These are phyloP conservation scores for Xylaria intraflava DNA, from an alignment of 495 filamentous ascomycete genomes.

Conservation along the genomic window DNA sequence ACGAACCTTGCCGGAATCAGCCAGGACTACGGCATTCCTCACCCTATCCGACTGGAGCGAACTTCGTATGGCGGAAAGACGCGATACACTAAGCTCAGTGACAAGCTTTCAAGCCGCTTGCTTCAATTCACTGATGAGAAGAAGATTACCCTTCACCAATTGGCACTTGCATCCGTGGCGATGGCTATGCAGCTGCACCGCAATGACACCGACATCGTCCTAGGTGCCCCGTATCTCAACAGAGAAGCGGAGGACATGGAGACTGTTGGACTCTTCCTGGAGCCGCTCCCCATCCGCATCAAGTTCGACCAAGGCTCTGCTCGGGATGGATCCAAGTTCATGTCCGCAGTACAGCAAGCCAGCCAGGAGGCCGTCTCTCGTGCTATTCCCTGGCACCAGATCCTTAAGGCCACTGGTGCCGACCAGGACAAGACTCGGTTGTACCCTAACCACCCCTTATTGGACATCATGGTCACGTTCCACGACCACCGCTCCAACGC, in stretches of 20 bases:
- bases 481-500: conserved; percentile 11
- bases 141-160: conserved; percentile 25
- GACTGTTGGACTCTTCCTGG: conserved; percentile 28
- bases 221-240: conserved; percentile 27
- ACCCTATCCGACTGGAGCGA: not conserved
- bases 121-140: not conserved
- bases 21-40: not conserved
- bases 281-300: conserved; percentile 30
- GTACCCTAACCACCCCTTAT: conserved; percentile 22
- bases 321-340: not conserved
- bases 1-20: not conserved
- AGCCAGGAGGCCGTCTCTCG: not conserved
- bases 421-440: not conserved
- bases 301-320: not conserved
- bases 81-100: not conserved
- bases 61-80: not conserved
- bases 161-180: conserved; percentile 23
- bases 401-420: not conserved
- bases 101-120: not conserved
- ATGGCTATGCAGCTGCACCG: conserved; percentile 13
- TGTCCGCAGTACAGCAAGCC: not conserved
- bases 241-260: conserved; percentile 22
- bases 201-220: conserved; percentile 19
- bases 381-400: not conserved
- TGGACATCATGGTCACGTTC: conserved; percentile 30